Base-by-base conservation (phyloP, 164 flowering plant genomes). In the Annona cherimola region DNA sequence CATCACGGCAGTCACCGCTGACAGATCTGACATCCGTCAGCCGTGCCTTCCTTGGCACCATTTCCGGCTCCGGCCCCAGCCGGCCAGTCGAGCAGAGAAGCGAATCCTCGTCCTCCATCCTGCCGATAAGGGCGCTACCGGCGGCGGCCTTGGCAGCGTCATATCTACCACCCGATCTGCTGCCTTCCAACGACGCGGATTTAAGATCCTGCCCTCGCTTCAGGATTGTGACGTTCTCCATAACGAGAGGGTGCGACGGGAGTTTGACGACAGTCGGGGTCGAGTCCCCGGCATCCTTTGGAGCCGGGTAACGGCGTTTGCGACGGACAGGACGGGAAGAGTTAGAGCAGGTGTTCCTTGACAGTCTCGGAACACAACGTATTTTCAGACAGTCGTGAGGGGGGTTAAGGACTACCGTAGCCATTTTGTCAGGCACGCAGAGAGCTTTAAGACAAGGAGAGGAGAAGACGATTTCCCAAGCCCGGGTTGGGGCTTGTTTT, bases 201-300 rank as follows among this genome's bases (percentile, higher is more conserved):
- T 60, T 67, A 70, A 73, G 59, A 40, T 4, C 26, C 70, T 73
- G 70, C 5, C 75, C 75, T 5, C 70, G 75, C 57, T 73, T 73
- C 70, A 73, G 55, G 11, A 73, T 73, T 20, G 69, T 59, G 19
- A 73, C 75, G 42, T 66, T 61, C 63, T 62, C 70, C 75, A 67
- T 73, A 14, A 67, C 66, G 35, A 67, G 65, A 12, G 26, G 42
- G 12, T n/a, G 42, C 11, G 69, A 20, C 2, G 74, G 74, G 42
- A 9, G 42, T 12, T 55, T 72, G 35, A 18, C 65, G 2, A 39
- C 65, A n/a, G 2, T 12, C 2, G 16, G 4, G 4, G 26, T 39
- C 14, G 42, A 9, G 26, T 65, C 44, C 1, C 59, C 57, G 19
- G 65, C 66, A 14, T 42, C 74, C 0, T 19, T 61, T 4, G 16